A percentile compares a stretch with the other conserved stretches of the same genome.
phyloP scores from a whole-genome alignment of 2,329 filamentous ascomycete genomes.

The Aotearoamyces nothofagi region DNA sequence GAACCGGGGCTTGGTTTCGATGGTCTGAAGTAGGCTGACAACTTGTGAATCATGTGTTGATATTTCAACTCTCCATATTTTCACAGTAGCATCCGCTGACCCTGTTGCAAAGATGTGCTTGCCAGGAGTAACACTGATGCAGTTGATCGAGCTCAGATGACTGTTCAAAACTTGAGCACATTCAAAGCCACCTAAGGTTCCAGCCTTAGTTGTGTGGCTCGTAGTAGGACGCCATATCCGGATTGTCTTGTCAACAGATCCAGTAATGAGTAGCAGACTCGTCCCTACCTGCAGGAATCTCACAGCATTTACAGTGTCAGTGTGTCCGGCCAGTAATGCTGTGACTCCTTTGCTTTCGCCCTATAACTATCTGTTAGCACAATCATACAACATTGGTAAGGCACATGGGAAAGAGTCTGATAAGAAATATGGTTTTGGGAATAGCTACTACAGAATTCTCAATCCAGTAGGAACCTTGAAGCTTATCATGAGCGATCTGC shows the following conservation, averaged over 20 bases:
- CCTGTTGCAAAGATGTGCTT: slow-evolving; percentile 53
- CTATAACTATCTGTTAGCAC: too few relatives aligned
- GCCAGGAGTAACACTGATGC: slow-evolving; percentile 28
- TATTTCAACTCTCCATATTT: slow-evolving; percentile 45
- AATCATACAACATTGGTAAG: too few relatives aligned
- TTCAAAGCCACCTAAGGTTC: slow-evolving; percentile 15
- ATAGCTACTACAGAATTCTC: too few relatives aligned
- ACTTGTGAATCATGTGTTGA: slow-evolving; percentile 16
- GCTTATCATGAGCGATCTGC: too few relatives aligned
- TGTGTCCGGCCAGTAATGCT: slow-evolving; percentile 59
- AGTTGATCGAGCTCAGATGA: slow-evolving; percentile 66
- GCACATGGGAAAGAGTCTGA: too few relatives aligned
- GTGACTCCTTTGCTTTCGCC: slow-evolving; percentile 47
- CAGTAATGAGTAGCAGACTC: slow-evolving; percentile 54
- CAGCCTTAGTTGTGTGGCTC: slow-evolving; percentile 22
- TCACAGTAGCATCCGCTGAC: slow-evolving; percentile 60
- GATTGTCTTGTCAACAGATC: slow-evolving; percentile 66
- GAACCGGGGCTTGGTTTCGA: slow-evolving; percentile 61
- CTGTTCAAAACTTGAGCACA: slow-evolving; percentile 41
- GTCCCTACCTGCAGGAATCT: slow-evolving; percentile 48
- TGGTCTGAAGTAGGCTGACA: slow-evolving; percentile 49
- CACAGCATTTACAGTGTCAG: slow-evolving; percentile 67
- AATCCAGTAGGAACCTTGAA: too few relatives aligned
- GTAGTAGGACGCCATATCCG: slow-evolving; percentile 65
- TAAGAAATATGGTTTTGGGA: too few relatives aligned